These are phyloP conservation scores for Citrullus colocynthis DNA, from an alignment of 306 rosid species.

Conservation along the genomic window DNA sequence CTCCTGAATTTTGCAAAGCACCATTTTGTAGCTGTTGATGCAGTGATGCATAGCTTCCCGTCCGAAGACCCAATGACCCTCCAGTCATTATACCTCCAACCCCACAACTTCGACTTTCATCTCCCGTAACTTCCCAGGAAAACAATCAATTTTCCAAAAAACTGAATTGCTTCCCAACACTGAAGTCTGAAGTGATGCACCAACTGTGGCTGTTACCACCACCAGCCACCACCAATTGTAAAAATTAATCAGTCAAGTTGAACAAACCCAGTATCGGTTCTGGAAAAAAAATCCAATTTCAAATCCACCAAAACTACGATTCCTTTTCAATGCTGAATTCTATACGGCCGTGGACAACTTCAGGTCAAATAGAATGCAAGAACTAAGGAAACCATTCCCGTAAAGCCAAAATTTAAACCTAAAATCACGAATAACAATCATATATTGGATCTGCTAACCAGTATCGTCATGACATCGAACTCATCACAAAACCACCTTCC, in stretches of 20 bases:
- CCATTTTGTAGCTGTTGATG: constrained; percentile 54
- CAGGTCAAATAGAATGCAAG: constrained; percentile 3
- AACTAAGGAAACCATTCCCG: neutral
- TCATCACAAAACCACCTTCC: constrained; percentile 6
- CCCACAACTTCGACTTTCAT: constrained; percentile 37
- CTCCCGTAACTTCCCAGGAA: constrained; percentile 23
- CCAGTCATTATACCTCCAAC: constrained; percentile 67
- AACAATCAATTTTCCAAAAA: neutral
- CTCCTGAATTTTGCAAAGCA: constrained; percentile 19
- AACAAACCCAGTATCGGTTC: neutral
- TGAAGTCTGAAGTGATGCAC: neutral
- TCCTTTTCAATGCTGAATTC: constrained; percentile 11
- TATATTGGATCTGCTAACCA: neutral
- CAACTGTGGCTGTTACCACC: neutral
- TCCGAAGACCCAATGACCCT: constrained; percentile 82
- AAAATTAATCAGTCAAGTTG: neutral
- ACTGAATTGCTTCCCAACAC: neutral
- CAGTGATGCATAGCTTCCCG: constrained; percentile 64
- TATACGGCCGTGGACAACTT: neutral
- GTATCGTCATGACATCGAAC: neutral
- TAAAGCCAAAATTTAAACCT: neutral
- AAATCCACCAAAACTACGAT: constrained; percentile 8
- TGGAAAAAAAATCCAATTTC: constrained; percentile 3
- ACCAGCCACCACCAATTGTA: neutral
- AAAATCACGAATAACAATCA: neutral